A percentile compares a stretch with the other conserved stretches of the same genome.
phyloP scores from a whole-genome alignment of 768 basidiomycete genomes.

The Tephrocybe sp. region DNA sequence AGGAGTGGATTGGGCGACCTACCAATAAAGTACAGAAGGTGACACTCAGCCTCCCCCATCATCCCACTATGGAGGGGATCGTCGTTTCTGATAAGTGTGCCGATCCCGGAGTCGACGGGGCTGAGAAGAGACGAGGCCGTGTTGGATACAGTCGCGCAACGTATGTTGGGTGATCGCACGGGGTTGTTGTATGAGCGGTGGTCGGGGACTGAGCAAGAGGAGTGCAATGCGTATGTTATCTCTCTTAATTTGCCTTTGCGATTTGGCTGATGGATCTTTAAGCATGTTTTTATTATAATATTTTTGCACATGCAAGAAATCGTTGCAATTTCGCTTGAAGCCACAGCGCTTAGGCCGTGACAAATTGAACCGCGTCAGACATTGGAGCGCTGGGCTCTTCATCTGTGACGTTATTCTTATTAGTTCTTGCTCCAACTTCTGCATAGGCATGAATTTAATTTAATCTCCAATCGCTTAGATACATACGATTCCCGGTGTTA shows the following conservation, averaged over 20 bases:
- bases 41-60: constrained; percentile 56
- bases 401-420: no score
- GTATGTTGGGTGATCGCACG: constrained; percentile 66
- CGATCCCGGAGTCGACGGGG: constrained; percentile 63
- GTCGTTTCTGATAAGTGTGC: constrained; percentile 58
- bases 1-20: constrained; percentile 67
- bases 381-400: no score
- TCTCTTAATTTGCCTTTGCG: constrained; percentile 4
- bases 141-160: constrained; percentile 78
- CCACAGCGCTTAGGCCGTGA: no score
- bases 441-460: no score
- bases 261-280: constrained; percentile 14
- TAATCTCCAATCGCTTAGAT: no score
- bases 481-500: no score
- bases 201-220: constrained; percentile 83
- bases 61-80: constrained; percentile 48
- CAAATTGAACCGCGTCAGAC: no score
- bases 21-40: constrained; percentile 45
- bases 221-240: constrained; percentile 68
- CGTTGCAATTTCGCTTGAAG: no score
- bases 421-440: no score
- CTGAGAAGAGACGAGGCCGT: constrained; percentile 65
- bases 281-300: no score
- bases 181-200: constrained; percentile 73
- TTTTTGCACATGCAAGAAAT: no score